Percentiles rank a stretch among this genome's conserved stretches.
Evolutionary conservation across 2,329 filamentous ascomycete species (phyloP).

Genomic region (Rhexocercosporidium sp.): DNA sequence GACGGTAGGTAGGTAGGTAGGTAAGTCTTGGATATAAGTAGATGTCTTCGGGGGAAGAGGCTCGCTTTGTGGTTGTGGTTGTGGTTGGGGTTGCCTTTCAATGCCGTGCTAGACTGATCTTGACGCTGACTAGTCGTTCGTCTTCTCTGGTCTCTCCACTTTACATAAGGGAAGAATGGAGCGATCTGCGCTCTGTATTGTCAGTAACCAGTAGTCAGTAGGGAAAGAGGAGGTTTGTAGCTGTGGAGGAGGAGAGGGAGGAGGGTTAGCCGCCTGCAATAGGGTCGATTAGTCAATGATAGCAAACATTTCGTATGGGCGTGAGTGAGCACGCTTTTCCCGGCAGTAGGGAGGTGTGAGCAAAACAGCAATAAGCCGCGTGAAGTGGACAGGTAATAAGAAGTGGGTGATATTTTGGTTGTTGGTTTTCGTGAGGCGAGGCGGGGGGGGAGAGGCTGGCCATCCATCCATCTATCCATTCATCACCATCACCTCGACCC

Average conservation of each 20-base stretch:
- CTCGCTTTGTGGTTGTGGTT: no score
- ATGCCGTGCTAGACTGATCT: conserved; percentile 12
- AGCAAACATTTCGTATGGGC: conserved; percentile 1
- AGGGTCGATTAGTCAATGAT: conserved; percentile 20
- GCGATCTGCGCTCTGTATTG: conserved; percentile 11
- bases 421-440: no score
- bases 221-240: not conserved
- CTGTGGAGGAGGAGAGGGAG: not conserved
- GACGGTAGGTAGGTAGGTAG: no score
- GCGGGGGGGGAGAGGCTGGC: no score
- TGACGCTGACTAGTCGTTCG: not conserved
- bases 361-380: not conserved
- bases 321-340: conserved; percentile 15
- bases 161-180: no score
- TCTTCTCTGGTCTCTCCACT: conserved; percentile 19
- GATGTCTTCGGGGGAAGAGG: not conserved
- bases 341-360: not conserved
- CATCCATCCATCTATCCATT: no score
- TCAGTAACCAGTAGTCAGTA: not conserved
- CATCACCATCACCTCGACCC: no score
- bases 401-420: no score
- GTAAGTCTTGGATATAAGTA: not conserved
- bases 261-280: conserved; percentile 9
- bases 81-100: not conserved
- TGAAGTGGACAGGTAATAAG: not conserved